Percentiles rank a stretch among this genome's conserved stretches.
phyloP scores from a whole-genome alignment of 2,329 filamentous ascomycete genomes.

The Pyrenophora tritici-repentis region DNA sequence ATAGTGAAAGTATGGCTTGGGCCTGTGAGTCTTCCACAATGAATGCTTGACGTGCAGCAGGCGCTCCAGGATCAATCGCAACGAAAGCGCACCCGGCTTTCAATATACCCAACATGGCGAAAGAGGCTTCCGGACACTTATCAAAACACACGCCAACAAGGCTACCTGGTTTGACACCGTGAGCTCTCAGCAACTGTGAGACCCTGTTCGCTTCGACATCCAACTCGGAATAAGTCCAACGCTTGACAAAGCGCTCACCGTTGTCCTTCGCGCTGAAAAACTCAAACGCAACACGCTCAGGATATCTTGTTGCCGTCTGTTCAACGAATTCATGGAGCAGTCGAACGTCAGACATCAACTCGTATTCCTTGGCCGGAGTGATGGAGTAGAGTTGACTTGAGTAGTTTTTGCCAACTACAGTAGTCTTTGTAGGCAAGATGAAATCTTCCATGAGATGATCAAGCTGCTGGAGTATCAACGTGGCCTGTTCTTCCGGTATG shows the following conservation, averaged over 20 bases:
- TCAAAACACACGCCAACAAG: constrained; percentile 80
- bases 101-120: constrained; percentile 78
- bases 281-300: constrained; percentile 71
- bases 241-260: constrained; percentile 52
- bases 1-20: constrained; percentile 64
- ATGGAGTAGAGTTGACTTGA: constrained; percentile 63
- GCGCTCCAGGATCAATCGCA: constrained; percentile 76
- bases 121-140: constrained; percentile 83
- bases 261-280: constrained; percentile 67
- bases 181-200: constrained; percentile 64
- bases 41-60: constrained; percentile 73
- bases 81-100: constrained; percentile 84
- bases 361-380: constrained; percentile 62
- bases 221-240: constrained; percentile 78
- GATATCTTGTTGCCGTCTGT: constrained; percentile 58
- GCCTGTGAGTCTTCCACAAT: constrained; percentile 76
- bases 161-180: constrained; percentile 59
- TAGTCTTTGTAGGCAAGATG: constrained; percentile 53
- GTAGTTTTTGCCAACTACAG: constrained; percentile 48
- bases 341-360: constrained; percentile 61
- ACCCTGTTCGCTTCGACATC: constrained; percentile 73
- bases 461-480: constrained; percentile 71
- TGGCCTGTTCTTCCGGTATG: constrained; percentile 71
- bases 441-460: constrained; percentile 68
- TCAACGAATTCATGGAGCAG: constrained; percentile 83